Conservation (phyloP, 2,329 filamentous ascomycete genomes). For the Exophiala bonariae region DNA sequence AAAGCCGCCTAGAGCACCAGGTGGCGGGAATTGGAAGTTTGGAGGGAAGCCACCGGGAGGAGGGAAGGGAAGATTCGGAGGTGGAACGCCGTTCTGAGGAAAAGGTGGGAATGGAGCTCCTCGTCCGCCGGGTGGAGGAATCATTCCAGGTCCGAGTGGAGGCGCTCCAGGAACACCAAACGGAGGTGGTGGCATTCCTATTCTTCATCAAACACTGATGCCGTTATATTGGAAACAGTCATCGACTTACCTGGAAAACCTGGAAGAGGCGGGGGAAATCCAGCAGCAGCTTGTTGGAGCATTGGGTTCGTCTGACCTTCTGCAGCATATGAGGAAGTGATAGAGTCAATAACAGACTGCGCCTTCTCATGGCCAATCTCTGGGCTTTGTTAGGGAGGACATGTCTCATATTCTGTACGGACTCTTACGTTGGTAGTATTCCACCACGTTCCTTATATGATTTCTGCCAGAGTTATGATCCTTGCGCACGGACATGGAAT, state of each 20-base stretch:
- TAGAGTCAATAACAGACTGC: slow-evolving; percentile 96
- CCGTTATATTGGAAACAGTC: no score
- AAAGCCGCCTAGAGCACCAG: slow-evolving; percentile 34
- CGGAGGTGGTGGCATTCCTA: slow-evolving; percentile 56
- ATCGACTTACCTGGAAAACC: slow-evolving; percentile 60
- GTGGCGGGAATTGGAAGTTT: slow-evolving; percentile 51
- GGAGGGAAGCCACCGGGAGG: slow-evolving; percentile 51
- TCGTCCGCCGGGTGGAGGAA: slow-evolving; percentile 56
- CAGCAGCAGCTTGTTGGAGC: slow-evolving; percentile 60
- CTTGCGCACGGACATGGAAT: slow-evolving; percentile 99
- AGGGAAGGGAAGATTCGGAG: slow-evolving; percentile 44
- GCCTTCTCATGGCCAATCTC: slow-evolving; percentile 99
- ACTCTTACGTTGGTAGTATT: slow-evolving; percentile 95
- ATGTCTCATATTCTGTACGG: no score
- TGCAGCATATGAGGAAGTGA: slow-evolving; percentile 91
- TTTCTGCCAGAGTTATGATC: slow-evolving; percentile 96
- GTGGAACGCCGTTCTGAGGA: slow-evolving; percentile 48
- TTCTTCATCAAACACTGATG: no score
- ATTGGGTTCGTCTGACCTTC: slow-evolving; percentile 92
- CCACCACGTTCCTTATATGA: slow-evolving; percentile 94
- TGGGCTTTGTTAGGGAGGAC: slow-evolving; percentile 37
- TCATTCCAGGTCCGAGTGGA: slow-evolving; percentile 40
- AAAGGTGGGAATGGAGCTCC: slow-evolving; percentile 53
- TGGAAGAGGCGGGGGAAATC: slow-evolving; percentile 56
- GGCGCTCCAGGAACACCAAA: slow-evolving; percentile 53